Evolutionary conservation across 371 early-diverging fungal species (phyloP), one percentile per base, ranked within the genome.

Genomic region (Nematocida sp.): DNA sequence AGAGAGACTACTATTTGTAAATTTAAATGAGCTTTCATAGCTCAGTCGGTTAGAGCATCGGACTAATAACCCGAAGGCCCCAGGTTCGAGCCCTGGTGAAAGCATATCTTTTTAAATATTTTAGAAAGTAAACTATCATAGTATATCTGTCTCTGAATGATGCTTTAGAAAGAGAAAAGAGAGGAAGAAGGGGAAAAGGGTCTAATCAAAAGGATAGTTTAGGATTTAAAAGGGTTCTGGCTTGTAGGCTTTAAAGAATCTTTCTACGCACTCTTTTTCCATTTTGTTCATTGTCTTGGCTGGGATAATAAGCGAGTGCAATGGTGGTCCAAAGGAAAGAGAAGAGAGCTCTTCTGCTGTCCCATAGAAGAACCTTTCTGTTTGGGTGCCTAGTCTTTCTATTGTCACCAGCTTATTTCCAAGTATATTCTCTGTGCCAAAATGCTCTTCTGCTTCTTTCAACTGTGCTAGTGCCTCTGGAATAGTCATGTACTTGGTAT

Each of bases 231-330:
- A 43, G 45, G 15, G 4, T 27, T 21, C 25, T 51, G 4, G 21
- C 41, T 64, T 48, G 17, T 55, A 66, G 19, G 47, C 37, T 7
- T 63, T 32, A 52, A 77, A 79, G 4, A 80, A 54, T 29, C 60
- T 53, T n/a, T 64, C 78, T 27, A 81, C 77, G 27, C 76, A 66
- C 58, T 96, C 70, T 43, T 40, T 92, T 48, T 89, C 88, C 85
- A 96, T 96, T 82, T 94, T 86, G 67, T 89, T 86, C 79, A 95
- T 96, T 88, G 95, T 88, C 75, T 87, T 85, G 37, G 62, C 77
- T 34, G 95, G 91, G 52, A 95, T 86, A 17, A 99, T 91, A 15
- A 99, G 84, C 19, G 95, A 94, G 83, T 99, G 98, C 75, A 99
- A 83, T 38, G 97, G 97, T 25, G 85, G 86, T 4, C 99, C 99